Evolutionary conservation across 179 eudicot genomes (phyloP), one percentile per base, ranked within the genome.

Genomic region (Carnegiea gigantea): DNA sequence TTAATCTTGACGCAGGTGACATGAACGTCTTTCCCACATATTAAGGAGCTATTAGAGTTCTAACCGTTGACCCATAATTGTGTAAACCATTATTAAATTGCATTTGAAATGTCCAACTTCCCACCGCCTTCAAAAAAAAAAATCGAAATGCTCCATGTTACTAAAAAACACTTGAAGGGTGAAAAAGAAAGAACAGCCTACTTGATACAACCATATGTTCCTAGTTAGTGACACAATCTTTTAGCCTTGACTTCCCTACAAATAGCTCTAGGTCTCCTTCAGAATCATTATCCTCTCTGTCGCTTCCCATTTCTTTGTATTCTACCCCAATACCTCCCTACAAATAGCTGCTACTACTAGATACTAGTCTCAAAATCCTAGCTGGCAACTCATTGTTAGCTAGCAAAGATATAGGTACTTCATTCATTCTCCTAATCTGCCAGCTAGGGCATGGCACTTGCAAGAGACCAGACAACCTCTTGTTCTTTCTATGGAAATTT

Each of bases 191-290:
- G 3, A 1, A 51, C 3, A 51, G 14, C 44, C 14, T 51, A 51
- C 2, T 51, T 3, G 3, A 11, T 51, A 11, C 7, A 51, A 51
- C 57, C 57, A 51, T 51, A 7, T 2, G 14, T 7, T 11, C 9
- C 14, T 12, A 51, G 57, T 11, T 51, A 51, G 57, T 51, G 57
- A 51, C 57, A 12, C 17, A 18, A 57, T 57, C 62, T 57, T 57
- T 57, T n/a, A 62, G 65, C 28, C 68, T 62, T 21, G 68, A 62
- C 28, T 23, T 62, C 68, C 68, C 68, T 62, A 62, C 68, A 62
- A 62, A 62, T 62, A 62, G 68, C 30, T 24, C 23, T 62, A 62
- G 68, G 68, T 24, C 30, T 10, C 68, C 68, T 15, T 62, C 68
- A 62, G 9, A 60, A 62, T 18, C 62, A 18, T 6, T 57, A 57